These are phyloP conservation scores for Chlamydomonas schloesseri DNA, from an alignment of 139 green algal species.

Conservation along the genomic window DNA sequence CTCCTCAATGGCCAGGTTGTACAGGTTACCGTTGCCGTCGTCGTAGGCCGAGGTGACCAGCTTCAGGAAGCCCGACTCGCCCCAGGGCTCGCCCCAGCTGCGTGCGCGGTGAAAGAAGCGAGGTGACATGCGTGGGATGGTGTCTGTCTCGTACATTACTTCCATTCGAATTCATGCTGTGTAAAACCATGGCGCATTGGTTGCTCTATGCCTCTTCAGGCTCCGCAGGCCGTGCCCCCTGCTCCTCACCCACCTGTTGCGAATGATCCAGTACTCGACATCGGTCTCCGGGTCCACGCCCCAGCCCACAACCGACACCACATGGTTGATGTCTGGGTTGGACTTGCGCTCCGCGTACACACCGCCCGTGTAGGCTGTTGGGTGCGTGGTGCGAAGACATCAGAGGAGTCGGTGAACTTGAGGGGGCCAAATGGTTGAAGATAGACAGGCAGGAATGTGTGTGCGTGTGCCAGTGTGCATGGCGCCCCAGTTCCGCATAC, in stretches of 20 bases:
- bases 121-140: too few species aligned
- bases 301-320: constrained; percentile 91
- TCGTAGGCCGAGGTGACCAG: constrained; percentile 76
- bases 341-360: constrained; percentile 61
- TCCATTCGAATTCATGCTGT: too few species aligned
- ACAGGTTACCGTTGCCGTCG: constrained; percentile 66
- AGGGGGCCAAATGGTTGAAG: too few species aligned
- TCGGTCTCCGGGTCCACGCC: constrained; percentile 72
- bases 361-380: constrained; percentile 40
- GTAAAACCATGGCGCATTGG: too few species aligned
- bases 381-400: too few species aligned
- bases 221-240: too few species aligned
- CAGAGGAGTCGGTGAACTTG: too few species aligned
- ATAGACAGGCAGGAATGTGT: too few species aligned
- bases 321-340: constrained; percentile 79
- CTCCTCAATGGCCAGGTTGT: constrained; percentile 84
- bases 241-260: constrained; percentile 26
- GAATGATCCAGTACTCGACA: constrained; percentile 81
- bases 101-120: neutral
- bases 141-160: too few species aligned
- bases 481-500: too few species aligned
- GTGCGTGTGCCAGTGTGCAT: too few species aligned
- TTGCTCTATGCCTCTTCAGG: too few species aligned
- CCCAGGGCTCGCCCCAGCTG: constrained; percentile 82
- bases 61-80: constrained; percentile 83